phyloP scores from a whole-genome alignment of 1,284 basidiomycete species.

The Abortiporus biennis region DNA sequence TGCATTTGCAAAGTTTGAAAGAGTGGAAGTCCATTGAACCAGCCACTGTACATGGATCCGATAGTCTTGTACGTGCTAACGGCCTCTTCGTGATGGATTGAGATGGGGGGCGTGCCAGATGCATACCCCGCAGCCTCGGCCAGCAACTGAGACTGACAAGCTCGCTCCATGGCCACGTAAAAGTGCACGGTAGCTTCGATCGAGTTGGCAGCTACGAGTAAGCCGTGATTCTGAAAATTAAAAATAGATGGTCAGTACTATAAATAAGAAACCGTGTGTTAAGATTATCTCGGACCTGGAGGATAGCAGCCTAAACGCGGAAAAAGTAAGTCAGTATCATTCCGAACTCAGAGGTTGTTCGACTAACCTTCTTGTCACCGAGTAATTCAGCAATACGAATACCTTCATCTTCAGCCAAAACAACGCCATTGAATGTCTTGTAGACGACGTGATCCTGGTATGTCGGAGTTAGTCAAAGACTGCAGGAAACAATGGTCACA shows the following conservation, averaged over 20 bases:
- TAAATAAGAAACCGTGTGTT: no score
- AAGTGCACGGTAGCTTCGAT: conserved; percentile 36
- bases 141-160: conserved; percentile 45
- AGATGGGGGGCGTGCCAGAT: conserved; percentile 24
- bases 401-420: conserved; percentile 53
- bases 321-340: background rate
- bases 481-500: background rate
- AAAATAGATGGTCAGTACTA: conserved; percentile 14
- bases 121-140: conserved; percentile 40
- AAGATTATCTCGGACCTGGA: conserved; percentile 18
- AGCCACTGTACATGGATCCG: conserved; percentile 27
- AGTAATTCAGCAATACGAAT: conserved; percentile 46
- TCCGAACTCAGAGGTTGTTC: no score
- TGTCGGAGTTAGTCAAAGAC: background rate
- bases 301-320: conserved; percentile 17
- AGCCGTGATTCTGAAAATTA: conserved; percentile 51
- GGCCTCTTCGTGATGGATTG: conserved; percentile 21
- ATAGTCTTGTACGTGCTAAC: conserved; percentile 22
- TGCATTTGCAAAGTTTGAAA: conserved; percentile 31
- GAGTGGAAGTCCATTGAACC: conserved; percentile 32
- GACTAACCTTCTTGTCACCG: conserved; percentile 39
- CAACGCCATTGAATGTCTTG: conserved; percentile 49
- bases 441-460: conserved; percentile 33
- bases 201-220: conserved; percentile 39
- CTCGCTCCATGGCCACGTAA: conserved; percentile 33